phyloP scores from a whole-genome alignment of 257 asterid genomes.

The Thymus quinquecostatus region DNA sequence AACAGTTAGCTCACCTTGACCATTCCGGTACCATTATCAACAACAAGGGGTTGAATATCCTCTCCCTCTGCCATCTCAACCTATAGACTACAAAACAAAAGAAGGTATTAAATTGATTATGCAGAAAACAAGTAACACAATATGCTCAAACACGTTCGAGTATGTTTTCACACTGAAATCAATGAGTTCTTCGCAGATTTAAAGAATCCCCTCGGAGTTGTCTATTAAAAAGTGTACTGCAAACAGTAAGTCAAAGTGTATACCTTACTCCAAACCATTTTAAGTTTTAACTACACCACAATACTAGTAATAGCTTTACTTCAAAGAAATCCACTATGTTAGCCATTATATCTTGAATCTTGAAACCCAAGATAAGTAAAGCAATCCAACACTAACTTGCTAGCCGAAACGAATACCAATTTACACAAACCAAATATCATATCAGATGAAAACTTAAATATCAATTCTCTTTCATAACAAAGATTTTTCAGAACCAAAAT shows the following conservation, averaged over 20 bases:
- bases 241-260: background rate
- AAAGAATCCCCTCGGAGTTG: background rate
- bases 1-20: constrained; percentile 40
- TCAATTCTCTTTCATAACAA: background rate
- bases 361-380: background rate
- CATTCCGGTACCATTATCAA: constrained; percentile 54
- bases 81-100: constrained; percentile 26
- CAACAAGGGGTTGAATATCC: constrained; percentile 53
- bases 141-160: background rate
- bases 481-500: background rate
- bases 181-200: background rate
- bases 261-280: background rate
- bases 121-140: background rate
- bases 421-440: no score
- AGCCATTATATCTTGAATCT: background rate
- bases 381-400: background rate
- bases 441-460: background rate
- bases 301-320: background rate
- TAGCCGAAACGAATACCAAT: background rate
- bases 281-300: constrained; percentile 5
- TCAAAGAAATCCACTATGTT: background rate
- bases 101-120: background rate
- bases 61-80: constrained; percentile 45
- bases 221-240: background rate
- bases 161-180: background rate